A percentile compares a stretch with the other conserved stretches of the same genome.
These are phyloP conservation scores for Pleurotus giganteus DNA, from an alignment of 768 basidiomycete genomes.

Conservation along the genomic window DNA sequence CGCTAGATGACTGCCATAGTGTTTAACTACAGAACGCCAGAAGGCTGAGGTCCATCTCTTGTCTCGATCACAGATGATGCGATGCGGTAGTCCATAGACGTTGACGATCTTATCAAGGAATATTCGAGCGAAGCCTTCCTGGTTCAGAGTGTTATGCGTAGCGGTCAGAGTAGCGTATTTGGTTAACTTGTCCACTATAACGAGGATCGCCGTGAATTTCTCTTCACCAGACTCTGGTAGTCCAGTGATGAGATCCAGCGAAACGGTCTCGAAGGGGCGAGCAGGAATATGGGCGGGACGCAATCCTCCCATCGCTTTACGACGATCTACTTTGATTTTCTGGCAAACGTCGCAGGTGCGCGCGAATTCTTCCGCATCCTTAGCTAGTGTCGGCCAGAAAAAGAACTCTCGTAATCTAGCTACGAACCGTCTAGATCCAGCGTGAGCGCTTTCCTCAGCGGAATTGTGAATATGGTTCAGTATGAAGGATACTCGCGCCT, in stretches of 20 bases:
- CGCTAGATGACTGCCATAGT: constrained; percentile 16
- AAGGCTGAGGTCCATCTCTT: constrained; percentile 20
- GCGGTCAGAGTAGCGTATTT: constrained; percentile 20
- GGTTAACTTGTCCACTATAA: constrained; percentile 31
- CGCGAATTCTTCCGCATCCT: constrained; percentile 13
- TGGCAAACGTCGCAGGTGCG: constrained; percentile 23
- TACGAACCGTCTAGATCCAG: background rate
- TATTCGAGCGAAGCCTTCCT: constrained; percentile 20
- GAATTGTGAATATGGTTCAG: background rate
- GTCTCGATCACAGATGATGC: constrained; percentile 15
- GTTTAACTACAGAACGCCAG: constrained; percentile 21
- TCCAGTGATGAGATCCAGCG: constrained; percentile 21
- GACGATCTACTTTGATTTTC: constrained; percentile 20
- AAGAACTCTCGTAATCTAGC: background rate
- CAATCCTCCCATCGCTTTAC: constrained; percentile 15
- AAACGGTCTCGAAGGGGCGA: constrained; percentile 18
- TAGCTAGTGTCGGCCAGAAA: constrained; percentile 8
- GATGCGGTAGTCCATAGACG: constrained; percentile 19
- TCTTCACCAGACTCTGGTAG: constrained; percentile 18
- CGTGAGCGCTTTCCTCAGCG: background rate
- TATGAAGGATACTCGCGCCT: background rate
- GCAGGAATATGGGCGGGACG: constrained; percentile 19
- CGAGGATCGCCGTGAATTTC: constrained; percentile 18
- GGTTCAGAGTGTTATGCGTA: constrained; percentile 13
- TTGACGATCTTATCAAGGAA: constrained; percentile 21